Evolutionary conservation across 345 rosid species (phyloP).

Genomic region (Triadica sebifera): DNA sequence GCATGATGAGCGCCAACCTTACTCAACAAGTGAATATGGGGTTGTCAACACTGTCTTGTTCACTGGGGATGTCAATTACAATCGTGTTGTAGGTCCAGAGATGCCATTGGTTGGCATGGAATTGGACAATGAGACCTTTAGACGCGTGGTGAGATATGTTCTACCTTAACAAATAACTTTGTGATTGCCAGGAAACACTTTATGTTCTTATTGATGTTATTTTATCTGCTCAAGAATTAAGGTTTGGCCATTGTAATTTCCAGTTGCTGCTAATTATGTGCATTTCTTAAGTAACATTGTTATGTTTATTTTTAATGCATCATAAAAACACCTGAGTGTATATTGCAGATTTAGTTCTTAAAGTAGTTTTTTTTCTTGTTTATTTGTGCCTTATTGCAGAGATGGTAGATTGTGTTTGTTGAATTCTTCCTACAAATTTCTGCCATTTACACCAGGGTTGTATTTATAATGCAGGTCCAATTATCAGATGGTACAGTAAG

Average conservation of each 20-base stretch:
- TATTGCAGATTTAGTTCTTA: background rate
- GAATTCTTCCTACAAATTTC: background rate
- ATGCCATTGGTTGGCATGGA: constrained; percentile 21
- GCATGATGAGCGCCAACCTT: constrained; percentile 27
- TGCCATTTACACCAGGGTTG: background rate
- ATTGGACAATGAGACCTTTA: constrained; percentile 24
- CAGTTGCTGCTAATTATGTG: background rate
- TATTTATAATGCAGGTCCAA: constrained; percentile 36
- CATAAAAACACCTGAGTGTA: background rate
- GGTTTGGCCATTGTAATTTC: background rate
- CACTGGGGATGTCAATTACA: constrained; percentile 21
- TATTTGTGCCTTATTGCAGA: background rate
- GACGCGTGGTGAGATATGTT: constrained; percentile 26
- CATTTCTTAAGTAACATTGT: background rate
- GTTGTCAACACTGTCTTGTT: constrained; percentile 21
- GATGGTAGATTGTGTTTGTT: constrained; percentile 10
- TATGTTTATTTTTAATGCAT: background rate
- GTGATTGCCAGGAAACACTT: background rate
- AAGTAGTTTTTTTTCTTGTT: background rate
- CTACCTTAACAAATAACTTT: background rate
- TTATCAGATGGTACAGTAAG: constrained; percentile 36
- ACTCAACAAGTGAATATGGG: constrained; percentile 25
- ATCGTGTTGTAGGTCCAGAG: constrained; percentile 12
- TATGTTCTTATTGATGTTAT: background rate
- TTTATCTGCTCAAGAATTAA: background rate